These are phyloP conservation scores for Xylaria scruposa DNA, from an alignment of 495 filamentous ascomycete species.

Conservation along the genomic window DNA sequence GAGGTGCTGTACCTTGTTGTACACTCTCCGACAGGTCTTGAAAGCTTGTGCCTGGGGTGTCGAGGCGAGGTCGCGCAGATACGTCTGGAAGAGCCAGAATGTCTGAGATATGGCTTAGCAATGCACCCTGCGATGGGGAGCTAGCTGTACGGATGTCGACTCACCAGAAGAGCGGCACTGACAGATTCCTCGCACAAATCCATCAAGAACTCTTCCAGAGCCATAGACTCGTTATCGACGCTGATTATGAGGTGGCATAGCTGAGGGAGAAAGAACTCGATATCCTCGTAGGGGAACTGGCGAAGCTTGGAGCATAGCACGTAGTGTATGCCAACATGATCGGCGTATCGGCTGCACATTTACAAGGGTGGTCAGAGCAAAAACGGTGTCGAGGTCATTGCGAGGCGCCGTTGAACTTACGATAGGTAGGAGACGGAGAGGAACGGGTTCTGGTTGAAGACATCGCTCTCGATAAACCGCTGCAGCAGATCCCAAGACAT, in stretches of 20 bases:
- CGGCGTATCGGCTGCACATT: conserved; percentile 71
- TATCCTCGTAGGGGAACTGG: conserved; percentile 80
- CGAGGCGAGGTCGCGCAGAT: conserved; percentile 73
- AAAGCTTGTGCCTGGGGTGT: conserved; percentile 73
- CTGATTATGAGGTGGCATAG: conserved; percentile 80
- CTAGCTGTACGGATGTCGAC: conserved; percentile 35
- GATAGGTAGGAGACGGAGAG: conserved; percentile 80
- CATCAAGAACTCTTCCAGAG: conserved; percentile 79
- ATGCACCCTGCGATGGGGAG: background rate
- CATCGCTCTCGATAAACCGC: conserved; percentile 80
- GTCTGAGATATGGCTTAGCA: conserved; percentile 59
- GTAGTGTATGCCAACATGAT: conserved; percentile 82
- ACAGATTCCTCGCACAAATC: conserved; percentile 82
- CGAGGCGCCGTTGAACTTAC: conserved; percentile 54
- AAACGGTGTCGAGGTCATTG: conserved; percentile 1
- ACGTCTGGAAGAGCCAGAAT: conserved; percentile 84
- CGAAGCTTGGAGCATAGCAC: conserved; percentile 80
- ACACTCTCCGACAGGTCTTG: conserved; percentile 74
- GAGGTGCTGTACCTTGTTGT: conserved; percentile 81
- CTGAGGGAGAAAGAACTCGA: conserved; percentile 84
- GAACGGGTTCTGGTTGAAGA: conserved; percentile 82
- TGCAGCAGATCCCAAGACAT: conserved; percentile 70
- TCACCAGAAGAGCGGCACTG: conserved; percentile 74
- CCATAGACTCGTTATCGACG: conserved; percentile 84
- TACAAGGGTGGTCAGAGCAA: conserved; percentile 27